Percentiles rank a stretch among this genome's conserved stretches.
Evolutionary conservation across 257 asterid species (phyloP).

Genomic region (Anisodus acutangulus): DNA sequence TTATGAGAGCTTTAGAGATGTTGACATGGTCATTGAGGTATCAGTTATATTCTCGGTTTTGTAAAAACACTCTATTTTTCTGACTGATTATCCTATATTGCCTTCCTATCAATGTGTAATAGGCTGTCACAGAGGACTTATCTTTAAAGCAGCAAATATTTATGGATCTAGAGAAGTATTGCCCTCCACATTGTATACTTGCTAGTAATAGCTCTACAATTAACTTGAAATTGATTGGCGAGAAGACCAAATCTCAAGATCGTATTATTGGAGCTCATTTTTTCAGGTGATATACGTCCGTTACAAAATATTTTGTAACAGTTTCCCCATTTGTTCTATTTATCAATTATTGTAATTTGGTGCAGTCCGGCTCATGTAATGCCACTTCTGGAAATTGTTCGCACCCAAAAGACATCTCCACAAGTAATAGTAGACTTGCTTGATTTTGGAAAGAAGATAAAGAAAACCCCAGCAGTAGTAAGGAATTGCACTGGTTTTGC

Average conservation of each 20-base stretch:
- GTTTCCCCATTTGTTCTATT: constrained; percentile 7
- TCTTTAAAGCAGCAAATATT: constrained; percentile 91
- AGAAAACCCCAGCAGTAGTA: constrained; percentile 92
- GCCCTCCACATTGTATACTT: constrained; percentile 92
- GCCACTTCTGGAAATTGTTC: constrained; percentile 96
- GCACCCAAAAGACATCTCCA: constrained; percentile 84
- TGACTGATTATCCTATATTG: neutral
- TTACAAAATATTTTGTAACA: neutral
- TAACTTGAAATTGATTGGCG: constrained; percentile 80
- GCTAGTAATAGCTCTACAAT: constrained; percentile 94
- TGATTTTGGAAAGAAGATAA: constrained; percentile 88
- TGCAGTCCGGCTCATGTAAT: constrained; percentile 97
- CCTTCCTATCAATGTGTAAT: constrained; percentile 13
- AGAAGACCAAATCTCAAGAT: constrained; percentile 76
- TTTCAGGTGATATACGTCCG: constrained; percentile 66
- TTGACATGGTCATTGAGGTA: constrained; percentile 99
- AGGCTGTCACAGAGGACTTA: constrained; percentile 94
- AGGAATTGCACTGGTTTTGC: constrained; percentile 99
- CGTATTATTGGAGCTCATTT: constrained; percentile 96
- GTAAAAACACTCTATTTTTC: neutral
- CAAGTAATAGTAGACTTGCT: constrained; percentile 83
- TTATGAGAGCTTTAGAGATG: constrained; percentile 83
- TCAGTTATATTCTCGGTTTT: neutral
- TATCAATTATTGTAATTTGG: constrained; percentile 2
- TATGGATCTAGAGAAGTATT: constrained; percentile 76